Percentiles rank a stretch among this genome's conserved stretches.
Evolutionary conservation across 2,329 filamentous ascomycete genomes (phyloP).

Genomic region (Furcasterigmium furcatum): DNA sequence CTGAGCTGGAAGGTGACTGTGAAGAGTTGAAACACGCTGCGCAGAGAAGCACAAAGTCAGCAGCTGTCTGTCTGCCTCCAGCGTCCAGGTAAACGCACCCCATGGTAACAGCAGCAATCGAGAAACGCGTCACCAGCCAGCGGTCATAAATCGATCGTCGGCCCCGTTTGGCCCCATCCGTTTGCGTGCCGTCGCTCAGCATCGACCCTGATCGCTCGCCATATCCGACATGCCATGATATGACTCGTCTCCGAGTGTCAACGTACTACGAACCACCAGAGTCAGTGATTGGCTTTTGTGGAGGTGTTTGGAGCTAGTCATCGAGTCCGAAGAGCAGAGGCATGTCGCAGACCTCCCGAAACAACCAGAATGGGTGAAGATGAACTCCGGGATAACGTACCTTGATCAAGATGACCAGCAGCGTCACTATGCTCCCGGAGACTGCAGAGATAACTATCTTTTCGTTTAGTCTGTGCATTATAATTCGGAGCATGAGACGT

Average conservation of each 20-base stretch:
- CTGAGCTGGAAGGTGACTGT: slow-evolving; percentile 32
- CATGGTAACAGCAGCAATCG: slow-evolving; percentile 37
- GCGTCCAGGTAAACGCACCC: no score
- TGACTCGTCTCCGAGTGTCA: slow-evolving; percentile 23
- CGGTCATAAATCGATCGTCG: slow-evolving; percentile 36
- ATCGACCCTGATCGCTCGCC: slow-evolving; percentile 16
- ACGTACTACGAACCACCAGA: no score
- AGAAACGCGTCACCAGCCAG: slow-evolving; percentile 41
- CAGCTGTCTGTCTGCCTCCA: no score
- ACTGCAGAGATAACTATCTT: not conserved
- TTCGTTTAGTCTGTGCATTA: no score
- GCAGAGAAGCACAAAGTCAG: not conserved
- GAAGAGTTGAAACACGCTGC: slow-evolving; percentile 31
- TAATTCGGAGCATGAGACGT: not conserved
- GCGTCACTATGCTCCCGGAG: not conserved
- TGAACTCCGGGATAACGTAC: no score
- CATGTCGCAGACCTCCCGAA: no score
- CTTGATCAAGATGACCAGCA: not conserved
- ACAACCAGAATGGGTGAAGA: no score
- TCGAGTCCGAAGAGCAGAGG: no score
- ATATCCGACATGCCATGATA: slow-evolving; percentile 26
- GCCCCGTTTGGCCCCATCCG: not conserved
- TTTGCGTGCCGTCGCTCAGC: slow-evolving; percentile 8
- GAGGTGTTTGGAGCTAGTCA: no score
- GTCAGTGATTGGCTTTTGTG: no score